Evolutionary conservation across 2,329 filamentous ascomycete genomes (phyloP), one percentile per base, ranked within the genome.

Genomic region (Colletotrichum sp.): DNA sequence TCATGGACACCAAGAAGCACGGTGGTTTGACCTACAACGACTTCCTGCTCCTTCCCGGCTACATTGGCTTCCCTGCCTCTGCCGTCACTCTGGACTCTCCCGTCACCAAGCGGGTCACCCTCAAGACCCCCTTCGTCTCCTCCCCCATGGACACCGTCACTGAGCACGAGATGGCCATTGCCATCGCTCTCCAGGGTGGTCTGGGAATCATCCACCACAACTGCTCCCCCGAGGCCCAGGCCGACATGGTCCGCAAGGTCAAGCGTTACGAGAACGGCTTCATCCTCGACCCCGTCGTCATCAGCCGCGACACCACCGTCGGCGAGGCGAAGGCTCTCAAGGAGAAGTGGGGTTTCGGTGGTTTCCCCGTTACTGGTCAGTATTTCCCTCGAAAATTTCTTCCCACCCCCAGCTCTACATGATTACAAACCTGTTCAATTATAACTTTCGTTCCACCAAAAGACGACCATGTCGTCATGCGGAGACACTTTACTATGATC

Each of bases 391-490:
- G 76, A 75, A 78, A 52, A 76, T 71, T 74, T 63, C 79, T 62
- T 30, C 34, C 79, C 57, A 30, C 34, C 44, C 71, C 82, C 80
- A 76, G 66, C 73, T 84, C 88, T 87, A 81, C 84, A 87, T 96
- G 95, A 98, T 98, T 97, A 95, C 90, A 91, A 90, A 92, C 89
- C 90, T 87, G 89, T 90, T 91, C 89, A 87, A 88, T 89, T 92
- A 94, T 98, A 99, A 99, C 97, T 99, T 99, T 99, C 97, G 97
- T 99, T 99, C 97, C 96, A 96, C 97, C 95, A 95, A 98, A 94
- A 92, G 94, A 95, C 93, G 90, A 78, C 69, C 71, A 78, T 89
- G 93, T 91, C 91, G 95, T 95, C 91, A 89, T 98, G 96, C 92
- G 95, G 96, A 98, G 87, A 77, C 55, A 71, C 34, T 59, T 71